phyloP scores from a whole-genome alignment of 2,329 filamentous ascomycete species.

The Colletotrichum sp. region DNA sequence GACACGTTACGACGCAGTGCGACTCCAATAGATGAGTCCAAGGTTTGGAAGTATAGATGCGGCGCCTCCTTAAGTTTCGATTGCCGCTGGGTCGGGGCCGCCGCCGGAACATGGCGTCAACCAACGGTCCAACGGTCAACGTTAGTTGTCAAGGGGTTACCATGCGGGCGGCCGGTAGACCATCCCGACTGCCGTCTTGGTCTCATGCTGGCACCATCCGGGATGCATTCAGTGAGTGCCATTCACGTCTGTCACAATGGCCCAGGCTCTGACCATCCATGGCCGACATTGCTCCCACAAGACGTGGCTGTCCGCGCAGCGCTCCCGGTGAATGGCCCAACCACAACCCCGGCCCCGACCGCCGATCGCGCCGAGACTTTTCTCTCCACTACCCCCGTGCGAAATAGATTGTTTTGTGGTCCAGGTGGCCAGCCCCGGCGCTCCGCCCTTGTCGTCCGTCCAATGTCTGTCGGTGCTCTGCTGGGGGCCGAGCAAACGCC shows the following conservation, averaged over 20 bases:
- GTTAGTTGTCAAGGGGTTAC: background rate
- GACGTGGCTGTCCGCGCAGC: background rate
- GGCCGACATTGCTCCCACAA: background rate
- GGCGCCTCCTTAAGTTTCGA: background rate
- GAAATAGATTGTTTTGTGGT: constrained; percentile 16
- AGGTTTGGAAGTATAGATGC: background rate
- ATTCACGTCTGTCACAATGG: background rate
- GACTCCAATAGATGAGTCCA: background rate
- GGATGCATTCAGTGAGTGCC: background rate
- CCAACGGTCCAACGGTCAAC: background rate
- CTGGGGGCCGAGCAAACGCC: background rate
- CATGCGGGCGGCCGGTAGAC: background rate
- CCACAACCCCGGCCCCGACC: constrained; percentile 8
- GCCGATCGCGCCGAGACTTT: constrained; percentile 18
- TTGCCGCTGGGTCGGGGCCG: background rate
- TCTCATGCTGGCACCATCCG: background rate
- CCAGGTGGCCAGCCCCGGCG: background rate
- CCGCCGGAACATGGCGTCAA: background rate
- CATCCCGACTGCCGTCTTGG: constrained; percentile 1
- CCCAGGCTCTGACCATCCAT: background rate
- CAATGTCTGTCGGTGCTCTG: background rate
- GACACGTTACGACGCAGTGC: background rate
- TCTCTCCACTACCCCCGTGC: constrained; percentile 10
- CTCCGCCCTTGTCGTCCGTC: background rate
- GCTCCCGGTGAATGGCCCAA: background rate